Evolutionary conservation across 1,284 basidiomycete genomes (phyloP), one percentile per base, ranked within the genome.

Genomic region (Phellopilus nigrolimitatus): DNA sequence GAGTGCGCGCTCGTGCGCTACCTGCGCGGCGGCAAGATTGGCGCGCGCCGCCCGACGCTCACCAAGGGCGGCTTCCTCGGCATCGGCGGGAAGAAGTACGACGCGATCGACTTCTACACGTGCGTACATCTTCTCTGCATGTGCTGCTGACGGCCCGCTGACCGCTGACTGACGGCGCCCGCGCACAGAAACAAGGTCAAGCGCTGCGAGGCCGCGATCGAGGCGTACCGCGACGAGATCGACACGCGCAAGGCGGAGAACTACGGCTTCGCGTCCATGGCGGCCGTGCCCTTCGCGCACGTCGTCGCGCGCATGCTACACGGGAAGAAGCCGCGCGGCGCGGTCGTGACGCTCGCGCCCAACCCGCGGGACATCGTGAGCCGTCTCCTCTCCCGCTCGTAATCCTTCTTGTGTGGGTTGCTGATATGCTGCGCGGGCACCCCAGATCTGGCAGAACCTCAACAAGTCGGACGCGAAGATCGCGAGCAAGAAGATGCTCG

Each of bases 211-310:
- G 79, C 73, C 53, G 78, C 85, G 4, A 88, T 97, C 46, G 88
- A 95, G 56, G 78, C 84, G 47, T 85, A 86, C 61, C 82, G 91
- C 21, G 68, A 70, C 21, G 78, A 86, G 57, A 86, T 91, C 53
- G 83, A 90, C 62, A 76, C 74, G 13, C 76, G 82, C 55, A 88
- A 88, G 65, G 78, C 91, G 1, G 91, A 95, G 68, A 90, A 82
- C 64, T 95, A 94, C 66, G 94, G 91, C 12, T 95, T 95, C 65
- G 91, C 93, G 2, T 93, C 91, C 19, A 89, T 97, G 82, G 92
- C 90, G 46, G 86, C 92, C 0, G 88, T 97, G 8, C 85, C 91
- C 0, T 95, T 93, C 61, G 92, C 94, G 0, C 91, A 94, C 60
- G 77, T 88, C 41, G 90, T 92, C 10, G 89, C 87, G 2, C 80